These are phyloP conservation scores for Miscanthus lutarioriparius DNA, from an alignment of 176 grass and related monocot genomes.

Conservation along the genomic window DNA sequence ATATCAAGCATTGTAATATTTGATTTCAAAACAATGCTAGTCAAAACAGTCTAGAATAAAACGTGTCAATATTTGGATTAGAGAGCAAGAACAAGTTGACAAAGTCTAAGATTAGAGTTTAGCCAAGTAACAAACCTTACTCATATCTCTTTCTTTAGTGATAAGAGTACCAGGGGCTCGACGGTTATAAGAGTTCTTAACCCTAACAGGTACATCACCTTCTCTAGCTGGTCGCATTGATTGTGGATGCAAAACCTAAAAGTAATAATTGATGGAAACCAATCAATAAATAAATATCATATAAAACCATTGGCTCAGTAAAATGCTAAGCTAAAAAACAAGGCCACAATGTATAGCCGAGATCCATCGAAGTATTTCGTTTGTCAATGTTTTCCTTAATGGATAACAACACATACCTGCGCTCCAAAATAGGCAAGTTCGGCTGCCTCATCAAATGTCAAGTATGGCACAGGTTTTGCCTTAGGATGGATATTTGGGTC, in stretches of 20 bases:
- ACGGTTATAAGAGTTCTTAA: constrained; percentile 96
- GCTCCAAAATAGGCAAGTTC: constrained; percentile 99
- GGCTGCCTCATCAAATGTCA: constrained; percentile 97
- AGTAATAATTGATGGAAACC: not conserved
- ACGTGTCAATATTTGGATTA: not conserved
- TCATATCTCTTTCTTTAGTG: constrained; percentile 91
- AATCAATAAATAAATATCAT: constrained; percentile 26
- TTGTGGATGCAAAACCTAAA: constrained; percentile 96
- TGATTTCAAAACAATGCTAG: constrained; percentile 97
- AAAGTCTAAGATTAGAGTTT: constrained; percentile 16
- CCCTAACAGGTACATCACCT: constrained; percentile 88
- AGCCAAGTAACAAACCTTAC: constrained; percentile 58
- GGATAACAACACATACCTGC: constrained; percentile 45
- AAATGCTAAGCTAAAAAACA: not conserved
- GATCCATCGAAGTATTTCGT: not conserved
- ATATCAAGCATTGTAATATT: constrained; percentile 97
- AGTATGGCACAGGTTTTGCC: constrained; percentile 74
- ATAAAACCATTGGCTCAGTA: not conserved
- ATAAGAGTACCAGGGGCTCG: constrained; percentile 89
- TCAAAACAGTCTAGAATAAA: constrained; percentile 63
- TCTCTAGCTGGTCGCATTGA: constrained; percentile 95
- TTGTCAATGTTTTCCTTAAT: not conserved
- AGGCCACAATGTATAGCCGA: not conserved
- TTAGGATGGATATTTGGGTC: constrained; percentile 89
- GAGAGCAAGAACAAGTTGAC: constrained; percentile 19